Percentiles rank a stretch among this genome's conserved stretches.
Conservation (phyloP, 129 eudicot genomes). For the Lonicera japonica region DNA sequence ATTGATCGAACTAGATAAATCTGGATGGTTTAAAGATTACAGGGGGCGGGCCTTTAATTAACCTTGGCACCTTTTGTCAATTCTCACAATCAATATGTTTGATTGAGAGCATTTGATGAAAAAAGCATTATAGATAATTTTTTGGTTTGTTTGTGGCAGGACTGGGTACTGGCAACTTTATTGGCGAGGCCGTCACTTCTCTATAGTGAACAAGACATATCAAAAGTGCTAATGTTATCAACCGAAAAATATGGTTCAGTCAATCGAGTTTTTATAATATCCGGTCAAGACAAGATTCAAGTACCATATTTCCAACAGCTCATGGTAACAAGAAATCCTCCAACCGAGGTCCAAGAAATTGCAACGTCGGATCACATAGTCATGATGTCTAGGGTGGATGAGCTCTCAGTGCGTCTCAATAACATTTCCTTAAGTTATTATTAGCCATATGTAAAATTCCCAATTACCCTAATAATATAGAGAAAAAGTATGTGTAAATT, state of each 20-base stretch:
- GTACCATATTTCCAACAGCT: constrained; percentile 2
- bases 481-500: no score
- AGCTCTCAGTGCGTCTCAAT: constrained; percentile 3
- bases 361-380: constrained; percentile 26
- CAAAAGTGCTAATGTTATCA: constrained; percentile 1
- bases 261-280: constrained; percentile 11
- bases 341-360: constrained; percentile 12
- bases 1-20: no score
- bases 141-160: constrained; percentile 7
- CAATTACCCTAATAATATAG: no score
- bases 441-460: background rate
- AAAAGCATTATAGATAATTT: no score
- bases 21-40: no score
- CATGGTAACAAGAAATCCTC: constrained; percentile 18
- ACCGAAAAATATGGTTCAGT: constrained; percentile 22
- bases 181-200: constrained; percentile 11
- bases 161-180: constrained; percentile 11
- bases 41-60: no score
- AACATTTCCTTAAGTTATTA: constrained; percentile 1
- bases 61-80: no score
- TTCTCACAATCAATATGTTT: no score
- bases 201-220: background rate
- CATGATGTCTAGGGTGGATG: constrained; percentile 22
- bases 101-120: no score
- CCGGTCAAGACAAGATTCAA: constrained; percentile 4